A percentile compares a stretch with the other conserved stretches of the same genome.
These are phyloP conservation scores for Talaromyces sp. DNA, from an alignment of 2,329 filamentous ascomycete species.

Conservation along the genomic window DNA sequence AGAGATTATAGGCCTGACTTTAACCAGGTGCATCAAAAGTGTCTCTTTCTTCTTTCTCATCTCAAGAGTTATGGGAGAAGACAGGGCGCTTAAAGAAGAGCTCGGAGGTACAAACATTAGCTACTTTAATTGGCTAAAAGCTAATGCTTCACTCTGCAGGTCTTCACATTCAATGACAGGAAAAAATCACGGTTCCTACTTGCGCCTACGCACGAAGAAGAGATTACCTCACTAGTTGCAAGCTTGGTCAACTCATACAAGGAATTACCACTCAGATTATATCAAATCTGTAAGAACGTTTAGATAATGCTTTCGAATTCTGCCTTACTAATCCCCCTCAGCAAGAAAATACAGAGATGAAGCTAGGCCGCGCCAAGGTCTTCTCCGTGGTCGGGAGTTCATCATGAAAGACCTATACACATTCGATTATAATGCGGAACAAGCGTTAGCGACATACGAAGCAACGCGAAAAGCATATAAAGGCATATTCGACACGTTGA, in stretches of 20 bases:
- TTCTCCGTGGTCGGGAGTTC: slow-evolving; percentile 86
- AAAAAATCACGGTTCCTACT: slow-evolving; percentile 71
- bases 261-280: slow-evolving; percentile 77
- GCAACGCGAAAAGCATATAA: slow-evolving; percentile 70
- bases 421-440: slow-evolving; percentile 66
- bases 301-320: neutral
- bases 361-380: slow-evolving; percentile 77
- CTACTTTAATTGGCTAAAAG: slow-evolving; percentile 13
- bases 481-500: slow-evolving; percentile 75
- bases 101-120: slow-evolving; percentile 60
- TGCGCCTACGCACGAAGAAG: slow-evolving; percentile 92
- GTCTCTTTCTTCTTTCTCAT: slow-evolving; percentile 78
- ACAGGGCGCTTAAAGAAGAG: slow-evolving; percentile 75
- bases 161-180: slow-evolving; percentile 77
- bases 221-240: slow-evolving; percentile 79
- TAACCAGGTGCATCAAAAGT: slow-evolving; percentile 70
- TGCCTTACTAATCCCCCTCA: slow-evolving; percentile 30
- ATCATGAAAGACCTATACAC: slow-evolving; percentile 98
- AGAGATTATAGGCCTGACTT: slow-evolving; percentile 12
- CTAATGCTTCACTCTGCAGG: slow-evolving; percentile 43
- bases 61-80: slow-evolving; percentile 75
- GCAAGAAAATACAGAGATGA: slow-evolving; percentile 95
- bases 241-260: slow-evolving; percentile 75
- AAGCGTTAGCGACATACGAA: slow-evolving; percentile 77
- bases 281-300: slow-evolving; percentile 69